phyloP scores from a whole-genome alignment of 2,329 filamentous ascomycete species.

The Helminthosporium solani region DNA sequence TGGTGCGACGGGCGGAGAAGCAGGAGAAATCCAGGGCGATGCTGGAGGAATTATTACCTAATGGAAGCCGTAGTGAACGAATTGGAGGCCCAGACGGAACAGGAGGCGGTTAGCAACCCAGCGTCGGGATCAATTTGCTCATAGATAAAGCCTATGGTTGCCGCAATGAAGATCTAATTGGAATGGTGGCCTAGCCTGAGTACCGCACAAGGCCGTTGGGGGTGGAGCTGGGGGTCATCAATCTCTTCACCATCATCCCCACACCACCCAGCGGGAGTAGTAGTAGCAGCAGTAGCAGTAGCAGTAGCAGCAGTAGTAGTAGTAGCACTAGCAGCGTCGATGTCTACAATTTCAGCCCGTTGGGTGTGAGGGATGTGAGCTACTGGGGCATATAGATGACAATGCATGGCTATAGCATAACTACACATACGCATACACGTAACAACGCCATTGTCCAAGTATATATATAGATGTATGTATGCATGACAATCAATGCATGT shows the following conservation, averaged over 20 bases:
- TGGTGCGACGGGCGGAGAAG: conserved; percentile 31
- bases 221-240: conserved; percentile 1
- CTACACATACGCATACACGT: too few relatives aligned
- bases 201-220: background rate
- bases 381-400: too few relatives aligned
- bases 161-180: background rate
- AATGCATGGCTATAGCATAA: too few relatives aligned
- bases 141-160: conserved; percentile 12
- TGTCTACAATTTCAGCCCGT: too few relatives aligned
- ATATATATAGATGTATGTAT: too few relatives aligned
- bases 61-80: conserved; percentile 33
- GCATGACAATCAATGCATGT: too few relatives aligned
- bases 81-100: conserved; percentile 21
- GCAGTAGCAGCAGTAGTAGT: background rate
- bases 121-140: conserved; percentile 24
- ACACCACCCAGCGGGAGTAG: background rate
- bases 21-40: conserved; percentile 33
- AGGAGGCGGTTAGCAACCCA: conserved; percentile 28
- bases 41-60: conserved; percentile 39
- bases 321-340: too few relatives aligned
- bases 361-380: too few relatives aligned
- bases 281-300: too few relatives aligned
- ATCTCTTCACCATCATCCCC: background rate
- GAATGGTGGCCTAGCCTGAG: background rate
- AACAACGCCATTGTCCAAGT: too few relatives aligned